Conservation (phyloP, 768 basidiomycete species). For the Phylloporus sp. region DNA sequence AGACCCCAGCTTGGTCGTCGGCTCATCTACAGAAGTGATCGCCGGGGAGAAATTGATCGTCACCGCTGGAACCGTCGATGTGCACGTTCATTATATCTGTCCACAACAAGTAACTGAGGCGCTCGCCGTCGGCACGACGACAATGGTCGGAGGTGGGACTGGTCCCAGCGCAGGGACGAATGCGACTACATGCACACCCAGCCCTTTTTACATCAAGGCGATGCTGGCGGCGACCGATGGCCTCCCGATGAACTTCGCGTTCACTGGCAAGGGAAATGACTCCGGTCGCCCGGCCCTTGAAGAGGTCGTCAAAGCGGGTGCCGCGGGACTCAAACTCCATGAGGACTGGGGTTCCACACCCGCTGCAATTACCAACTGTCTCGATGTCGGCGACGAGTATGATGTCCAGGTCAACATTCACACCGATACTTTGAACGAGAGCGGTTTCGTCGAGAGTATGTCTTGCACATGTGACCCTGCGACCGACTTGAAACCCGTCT, state of each 20-base stretch:
- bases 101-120: slow-evolving; percentile 90
- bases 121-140: slow-evolving; percentile 80
- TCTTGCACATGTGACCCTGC: not conserved
- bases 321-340: slow-evolving; percentile 88
- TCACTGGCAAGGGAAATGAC: slow-evolving; percentile 98
- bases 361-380: slow-evolving; percentile 66
- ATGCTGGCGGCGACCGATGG: slow-evolving; percentile 93
- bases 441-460: slow-evolving; percentile 92
- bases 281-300: slow-evolving; percentile 67
- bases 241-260: slow-evolving; percentile 86
- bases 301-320: slow-evolving; percentile 81
- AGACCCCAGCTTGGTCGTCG: slow-evolving; percentile 68
- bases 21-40: slow-evolving; percentile 91
- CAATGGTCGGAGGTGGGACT: slow-evolving; percentile 94
- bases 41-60: slow-evolving; percentile 93
- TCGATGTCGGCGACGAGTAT: slow-evolving; percentile 83
- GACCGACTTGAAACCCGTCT: not conserved
- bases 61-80: slow-evolving; percentile 91
- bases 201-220: slow-evolving; percentile 80
- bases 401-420: slow-evolving; percentile 97
- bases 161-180: slow-evolving; percentile 87
- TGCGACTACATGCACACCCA: slow-evolving; percentile 91
- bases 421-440: slow-evolving; percentile 96
- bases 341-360: slow-evolving; percentile 98
- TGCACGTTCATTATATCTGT: slow-evolving; percentile 93